Conservation (phyloP, 2,329 filamentous ascomycete species). For the Parasarocladium wereldwijsianum region DNA sequence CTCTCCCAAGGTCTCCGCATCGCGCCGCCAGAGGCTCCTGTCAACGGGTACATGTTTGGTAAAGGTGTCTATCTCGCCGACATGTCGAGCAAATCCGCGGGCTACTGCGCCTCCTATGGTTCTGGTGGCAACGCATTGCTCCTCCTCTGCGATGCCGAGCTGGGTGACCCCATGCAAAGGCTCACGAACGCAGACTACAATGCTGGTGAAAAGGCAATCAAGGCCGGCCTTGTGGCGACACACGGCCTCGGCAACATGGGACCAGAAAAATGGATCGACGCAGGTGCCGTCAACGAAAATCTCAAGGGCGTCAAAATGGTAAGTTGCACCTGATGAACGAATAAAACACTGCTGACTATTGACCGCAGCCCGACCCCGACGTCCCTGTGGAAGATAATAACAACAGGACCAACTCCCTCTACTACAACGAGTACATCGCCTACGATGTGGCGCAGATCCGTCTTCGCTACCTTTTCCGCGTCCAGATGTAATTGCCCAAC, state of each 20-base stretch:
- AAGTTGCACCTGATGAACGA: constrained; percentile 14
- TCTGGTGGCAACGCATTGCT: constrained; percentile 61
- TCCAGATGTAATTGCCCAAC: constrained; percentile 28
- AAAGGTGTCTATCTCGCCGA: constrained; percentile 84
- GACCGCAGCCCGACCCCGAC: constrained; percentile 32
- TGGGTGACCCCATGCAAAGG: constrained; percentile 61
- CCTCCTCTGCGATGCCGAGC: constrained; percentile 64
- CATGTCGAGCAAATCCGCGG: constrained; percentile 69
- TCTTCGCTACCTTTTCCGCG: constrained; percentile 53
- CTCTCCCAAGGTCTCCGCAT: constrained; percentile 81
- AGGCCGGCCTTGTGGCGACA: constrained; percentile 48
- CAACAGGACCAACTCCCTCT: constrained; percentile 29
- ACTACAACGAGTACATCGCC: constrained; percentile 62
- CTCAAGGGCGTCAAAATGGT: constrained; percentile 59
- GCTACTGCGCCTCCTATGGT: constrained; percentile 51
- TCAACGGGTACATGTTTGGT: constrained; percentile 74
- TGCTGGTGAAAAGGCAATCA: constrained; percentile 49
- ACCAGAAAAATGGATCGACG: constrained; percentile 64
- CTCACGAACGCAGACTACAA: constrained; percentile 41
- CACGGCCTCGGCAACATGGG: constrained; percentile 52
- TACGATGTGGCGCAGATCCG: constrained; percentile 58
- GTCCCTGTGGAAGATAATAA: constrained; percentile 32
- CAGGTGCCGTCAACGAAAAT: constrained; percentile 44
- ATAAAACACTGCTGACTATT: not conserved
- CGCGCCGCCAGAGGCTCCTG: constrained; percentile 70